Evolutionary conservation across 768 basidiomycete genomes (phyloP).

Genomic region (Suillus plorans): DNA sequence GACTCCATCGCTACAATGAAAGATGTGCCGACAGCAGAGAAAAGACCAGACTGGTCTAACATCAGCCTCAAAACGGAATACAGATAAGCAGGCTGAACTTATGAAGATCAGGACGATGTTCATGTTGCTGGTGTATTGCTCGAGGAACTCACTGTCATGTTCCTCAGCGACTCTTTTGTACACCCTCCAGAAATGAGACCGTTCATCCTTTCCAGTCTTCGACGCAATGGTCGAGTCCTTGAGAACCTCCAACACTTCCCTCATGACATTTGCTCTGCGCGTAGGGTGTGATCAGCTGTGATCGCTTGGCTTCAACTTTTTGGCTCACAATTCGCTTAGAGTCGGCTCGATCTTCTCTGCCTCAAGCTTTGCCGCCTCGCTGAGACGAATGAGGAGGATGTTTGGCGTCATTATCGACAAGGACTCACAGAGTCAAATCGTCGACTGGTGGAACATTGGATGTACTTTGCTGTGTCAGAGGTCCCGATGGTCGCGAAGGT

Average conservation of each 20-base stretch:
- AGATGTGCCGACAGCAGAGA: constrained; percentile 12
- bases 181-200: constrained; percentile 12
- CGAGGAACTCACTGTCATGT: constrained; percentile 16
- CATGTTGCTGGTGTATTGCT: constrained; percentile 16
- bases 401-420: neutral
- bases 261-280: neutral
- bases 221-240: neutral
- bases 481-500: neutral
- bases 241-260: neutral
- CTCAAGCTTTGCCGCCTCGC: neutral
- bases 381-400: neutral
- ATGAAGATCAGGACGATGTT: constrained; percentile 24
- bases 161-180: constrained; percentile 14
- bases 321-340: neutral
- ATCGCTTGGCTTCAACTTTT: neutral
- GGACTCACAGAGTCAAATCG: neutral
- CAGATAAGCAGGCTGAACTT: neutral
- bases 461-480: neutral
- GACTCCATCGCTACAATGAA: constrained; percentile 12
- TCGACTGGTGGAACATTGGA: neutral
- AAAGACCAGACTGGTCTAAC: constrained; percentile 13
- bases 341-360: neutral
- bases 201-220: neutral
- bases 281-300: neutral
- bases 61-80: neutral